Conservation (phyloP, 352 stramenopile species). For the Globisporangium emineosum region DNA sequence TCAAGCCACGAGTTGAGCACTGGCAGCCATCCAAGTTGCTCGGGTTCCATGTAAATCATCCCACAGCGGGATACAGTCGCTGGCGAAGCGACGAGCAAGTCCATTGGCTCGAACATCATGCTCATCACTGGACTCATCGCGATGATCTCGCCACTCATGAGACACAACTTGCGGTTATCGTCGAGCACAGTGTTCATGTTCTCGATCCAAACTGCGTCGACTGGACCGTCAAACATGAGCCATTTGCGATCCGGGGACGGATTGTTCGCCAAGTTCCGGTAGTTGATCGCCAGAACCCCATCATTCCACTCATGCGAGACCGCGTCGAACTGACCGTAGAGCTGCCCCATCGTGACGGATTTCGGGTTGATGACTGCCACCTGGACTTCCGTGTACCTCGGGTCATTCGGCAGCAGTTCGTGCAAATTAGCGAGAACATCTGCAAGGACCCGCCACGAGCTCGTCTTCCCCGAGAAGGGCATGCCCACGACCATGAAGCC, state of each 20-base stretch:
- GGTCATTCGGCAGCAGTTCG: constrained; percentile 53
- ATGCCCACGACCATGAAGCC: constrained; percentile 96
- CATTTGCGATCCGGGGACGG: constrained; percentile 85
- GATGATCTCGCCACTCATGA: constrained; percentile 94
- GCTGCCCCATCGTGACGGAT: constrained; percentile 90
- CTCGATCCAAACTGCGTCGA: constrained; percentile 94
- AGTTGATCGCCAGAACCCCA: constrained; percentile 92
- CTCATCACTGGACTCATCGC: constrained; percentile 94
- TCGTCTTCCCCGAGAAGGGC: constrained; percentile 93
- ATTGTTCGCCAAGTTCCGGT: constrained; percentile 80
- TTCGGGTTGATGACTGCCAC: constrained; percentile 92
- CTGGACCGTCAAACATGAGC: constrained; percentile 92
- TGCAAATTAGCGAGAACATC: constrained; percentile 86
- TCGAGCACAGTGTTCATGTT: constrained; percentile 96
- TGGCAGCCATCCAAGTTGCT: constrained; percentile 88
- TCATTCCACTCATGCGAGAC: constrained; percentile 95
- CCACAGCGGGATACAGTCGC: constrained; percentile 92
- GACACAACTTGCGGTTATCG: constrained; percentile 93
- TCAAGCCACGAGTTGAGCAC: constrained; percentile 90
- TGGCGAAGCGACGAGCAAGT: constrained; percentile 91
- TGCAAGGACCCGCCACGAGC: constrained; percentile 86
- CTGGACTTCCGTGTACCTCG: constrained; percentile 72
- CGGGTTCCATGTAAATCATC: constrained; percentile 95
- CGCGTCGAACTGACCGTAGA: constrained; percentile 94
- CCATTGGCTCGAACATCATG: constrained; percentile 96